Base-by-base conservation (phyloP, 108 stramenopile genomes). In the Aurantiochytrium sp. region DNA sequence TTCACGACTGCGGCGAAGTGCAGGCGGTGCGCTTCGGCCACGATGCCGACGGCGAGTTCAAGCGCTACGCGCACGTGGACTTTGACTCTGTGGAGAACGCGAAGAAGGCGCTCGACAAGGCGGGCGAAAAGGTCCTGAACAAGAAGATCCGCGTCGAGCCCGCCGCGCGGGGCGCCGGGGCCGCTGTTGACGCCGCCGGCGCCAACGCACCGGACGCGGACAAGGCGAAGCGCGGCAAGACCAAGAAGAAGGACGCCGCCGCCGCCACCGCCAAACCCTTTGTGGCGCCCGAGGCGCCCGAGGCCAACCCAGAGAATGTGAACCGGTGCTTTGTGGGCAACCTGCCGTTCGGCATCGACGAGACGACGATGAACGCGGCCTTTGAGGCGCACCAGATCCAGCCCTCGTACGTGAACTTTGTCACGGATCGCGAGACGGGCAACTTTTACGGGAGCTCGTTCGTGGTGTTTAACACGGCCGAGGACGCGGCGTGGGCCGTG, bases 281-380 rank as follows among this genome's bases (percentile, higher is more conserved):
- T 48, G 73, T 81, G 87, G 91, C 89, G 55, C 97, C 95, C 36
- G 94, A 94, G 88, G 92, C 91, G 81, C 94, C 69, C 24, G 73
- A 42, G 22, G 32, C 94, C 32, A 94, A 97, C 30, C 96, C 96
- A 19, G 87, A 73, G 17, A 73, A 73, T 15, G 54, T 85, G 27
- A 88, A 89, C 15, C 87, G 91, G n/a, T 89, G 89, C 85, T 89
- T 91, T 53, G 50, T 89, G 30, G 89, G 89, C 5, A 91, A 91
- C 85, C 86, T 91, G 21, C 81, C 85, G 41, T 90, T 86, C 85
- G 50, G 12, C 21, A 87, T 91, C 37, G 73, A 81, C 50, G 91
- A 91, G 55, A 86, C 30, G 54, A 68, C 39, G 45, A 86, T 89
- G 1, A 41, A 68, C n/a, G 52, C 65, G 21, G 55, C 32, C 39